Evolutionary conservation across 768 basidiomycete species (phyloP).

Genomic region (Rossbeevera mucosa): DNA sequence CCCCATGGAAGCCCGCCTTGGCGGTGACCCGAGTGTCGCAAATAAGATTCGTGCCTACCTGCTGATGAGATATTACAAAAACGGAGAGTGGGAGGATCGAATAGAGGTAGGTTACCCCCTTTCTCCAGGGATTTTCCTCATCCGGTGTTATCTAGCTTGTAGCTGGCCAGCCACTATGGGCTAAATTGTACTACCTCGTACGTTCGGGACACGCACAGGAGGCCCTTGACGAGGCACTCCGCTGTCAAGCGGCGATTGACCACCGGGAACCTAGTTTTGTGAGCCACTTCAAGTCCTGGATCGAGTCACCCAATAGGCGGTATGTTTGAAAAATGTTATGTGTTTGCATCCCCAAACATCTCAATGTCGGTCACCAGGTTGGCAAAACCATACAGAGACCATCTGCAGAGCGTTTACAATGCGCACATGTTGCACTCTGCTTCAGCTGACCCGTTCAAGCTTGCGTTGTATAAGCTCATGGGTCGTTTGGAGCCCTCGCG

Average conservation of each 20-base stretch:
- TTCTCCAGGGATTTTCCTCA: not conserved
- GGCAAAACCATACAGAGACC: constrained; percentile 71
- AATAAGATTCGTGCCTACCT: constrained; percentile 91
- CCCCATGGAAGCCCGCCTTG: constrained; percentile 80
- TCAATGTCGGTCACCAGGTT: constrained; percentile 39
- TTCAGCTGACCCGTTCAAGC: constrained; percentile 90
- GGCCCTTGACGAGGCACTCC: constrained; percentile 70
- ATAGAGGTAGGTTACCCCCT: constrained; percentile 61
- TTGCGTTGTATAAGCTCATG: constrained; percentile 93
- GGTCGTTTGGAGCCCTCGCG: constrained; percentile 83
- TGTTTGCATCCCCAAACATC: not conserved
- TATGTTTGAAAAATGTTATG: constrained; percentile 31
- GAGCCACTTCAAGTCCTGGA: constrained; percentile 77
- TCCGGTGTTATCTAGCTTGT: constrained; percentile 53
- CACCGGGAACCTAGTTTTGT: constrained; percentile 81
- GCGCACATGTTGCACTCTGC: constrained; percentile 87
- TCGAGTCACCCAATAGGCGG: constrained; percentile 77
- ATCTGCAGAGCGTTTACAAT: constrained; percentile 75
- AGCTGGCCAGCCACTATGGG: constrained; percentile 88
- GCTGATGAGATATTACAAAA: constrained; percentile 72
- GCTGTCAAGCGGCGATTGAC: constrained; percentile 65
- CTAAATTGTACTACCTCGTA: constrained; percentile 87
- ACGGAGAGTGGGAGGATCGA: constrained; percentile 78
- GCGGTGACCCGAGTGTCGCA: constrained; percentile 84
- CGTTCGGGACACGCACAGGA: constrained; percentile 81